These are phyloP conservation scores for Gentiana dahurica DNA, from an alignment of 257 asterid genomes.

Conservation along the genomic window DNA sequence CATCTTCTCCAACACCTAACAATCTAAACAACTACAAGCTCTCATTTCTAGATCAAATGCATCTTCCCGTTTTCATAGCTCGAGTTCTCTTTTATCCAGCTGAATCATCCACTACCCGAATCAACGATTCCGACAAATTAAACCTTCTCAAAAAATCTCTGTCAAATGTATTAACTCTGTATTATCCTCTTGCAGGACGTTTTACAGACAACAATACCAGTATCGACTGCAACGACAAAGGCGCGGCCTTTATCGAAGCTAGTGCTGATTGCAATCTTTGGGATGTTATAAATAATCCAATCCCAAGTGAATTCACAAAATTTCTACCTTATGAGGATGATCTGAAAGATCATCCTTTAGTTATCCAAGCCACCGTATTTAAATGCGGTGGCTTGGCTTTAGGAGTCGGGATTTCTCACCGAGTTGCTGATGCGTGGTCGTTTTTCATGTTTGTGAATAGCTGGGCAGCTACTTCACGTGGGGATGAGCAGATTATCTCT, in stretches of 20 bases:
- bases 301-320: slow-evolving; percentile 4
- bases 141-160: slow-evolving; percentile 24
- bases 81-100: slow-evolving; percentile 24
- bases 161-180: slow-evolving; percentile 17
- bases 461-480: slow-evolving; percentile 23
- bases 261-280: slow-evolving; percentile 2
- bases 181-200: slow-evolving; percentile 33
- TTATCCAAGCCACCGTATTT: slow-evolving; percentile 24
- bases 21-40: slow-evolving; percentile 18
- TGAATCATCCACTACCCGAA: not conserved
- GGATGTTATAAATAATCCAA: slow-evolving; percentile 4
- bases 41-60: slow-evolving; percentile 29
- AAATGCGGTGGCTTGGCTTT: slow-evolving; percentile 29
- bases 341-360: slow-evolving; percentile 11
- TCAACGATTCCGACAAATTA: slow-evolving; percentile 10
- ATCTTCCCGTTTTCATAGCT: slow-evolving; percentile 20
- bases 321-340: slow-evolving; percentile 17
- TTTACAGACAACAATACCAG: slow-evolving; percentile 5
- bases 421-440: slow-evolving; percentile 26
- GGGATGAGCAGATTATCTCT: not conserved
- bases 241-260: slow-evolving; percentile 13
- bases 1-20: slow-evolving; percentile 31
- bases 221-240: slow-evolving; percentile 31
- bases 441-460: slow-evolving; percentile 21
- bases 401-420: slow-evolving; percentile 23